Evolutionary conservation across 805 yeast species (phyloP), one percentile per base, ranked within the genome.

Genomic region (Hemisphaericaspora nanyangensis): DNA sequence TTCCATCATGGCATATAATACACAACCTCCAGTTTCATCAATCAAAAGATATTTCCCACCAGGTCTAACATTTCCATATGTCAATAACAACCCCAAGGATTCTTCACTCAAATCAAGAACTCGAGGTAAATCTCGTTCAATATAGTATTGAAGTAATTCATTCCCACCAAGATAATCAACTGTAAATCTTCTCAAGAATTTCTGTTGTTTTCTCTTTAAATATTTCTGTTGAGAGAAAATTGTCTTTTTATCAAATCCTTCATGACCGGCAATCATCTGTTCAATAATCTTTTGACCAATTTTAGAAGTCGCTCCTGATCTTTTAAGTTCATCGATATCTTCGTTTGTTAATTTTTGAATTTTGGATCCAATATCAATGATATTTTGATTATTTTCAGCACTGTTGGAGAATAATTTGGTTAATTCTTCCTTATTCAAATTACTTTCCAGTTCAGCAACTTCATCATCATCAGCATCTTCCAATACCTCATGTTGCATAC

Each of bases 21-120:
- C 56, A n/a, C 91, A 72, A 6, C 98, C 96, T 24, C 95, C 90
- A n/a, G 96, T 84, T 55, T 93, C 99, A 55, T 93, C 99, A 39
- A 88, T 72, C 3, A 91, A 82, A 17, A 93, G 65, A 54, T 93
- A 93, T 42, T 76, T 79, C 1, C 99, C 98, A 8, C 95, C 95
- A 1, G 96, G 89, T 53, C 81, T 79, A 25, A 93, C 76, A 55
- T 91, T 88, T 1, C 83, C 96, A 49, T 83, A 71, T 44, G 82
- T 81, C 63, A 93, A 63, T 52, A 88, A 63, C 60, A 85, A 65
- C 0, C 95, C 96, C 27, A 93, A 57, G 1, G 90, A 70, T 62
- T 93, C 99, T 43, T 82, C 82, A 49, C 95, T 85, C 73, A 93
- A 65, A 54, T 89, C 95, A 60, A 85, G 66, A 7, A 86, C 81